Evolutionary conservation across 2,329 filamentous ascomycete genomes (phyloP), one percentile per base, ranked within the genome.

Genomic region (Pochonia chlamydosporia): DNA sequence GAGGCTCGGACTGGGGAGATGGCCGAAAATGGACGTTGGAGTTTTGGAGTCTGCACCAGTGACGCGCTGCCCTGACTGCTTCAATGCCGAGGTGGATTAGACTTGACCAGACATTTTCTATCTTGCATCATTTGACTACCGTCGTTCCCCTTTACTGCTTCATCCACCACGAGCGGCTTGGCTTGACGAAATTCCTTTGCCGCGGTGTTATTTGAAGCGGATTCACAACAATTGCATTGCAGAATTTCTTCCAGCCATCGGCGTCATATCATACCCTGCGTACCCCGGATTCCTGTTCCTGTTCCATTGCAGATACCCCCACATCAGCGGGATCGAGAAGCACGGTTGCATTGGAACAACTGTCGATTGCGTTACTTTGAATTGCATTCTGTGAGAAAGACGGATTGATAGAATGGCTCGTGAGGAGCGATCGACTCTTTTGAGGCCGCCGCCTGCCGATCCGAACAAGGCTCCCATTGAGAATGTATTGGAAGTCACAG

Each of bases 401-500:
- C 23, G 18, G 9, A 5, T 13, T 1, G n/a, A 16, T 4, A 20
- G 18, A 25, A 52, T 50, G 53, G 40, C 45, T 18, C 11, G 36
- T 9, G 61, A 63, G 20, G 62, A 64, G 26, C 60, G 66, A 28
- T 55, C 64, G n/a, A 71, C 68, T 43, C 59, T 71, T 20, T 50
- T 96, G 54, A 79, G 82, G 59, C 85, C 89, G 43, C 89, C 88
- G 53, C 82, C 85, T 44, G 67, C 82, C 26, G 84, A 95, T 62
- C 70, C 80, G 40, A 76, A 77, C 60, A 87, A 88, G 66, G 84
- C 89, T 23, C 76, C 82, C 13, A 95, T 97, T 52, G 92, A 97
- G 70, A 92, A 95, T 67, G 84, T 88, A 42, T 78, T 96, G 47
- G 90, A 96, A 60, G 75, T 96, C 57, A 93, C 87, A 3, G 86